Evolutionary conservation across 345 rosid species (phyloP).

Genomic region (Salix udensis): DNA sequence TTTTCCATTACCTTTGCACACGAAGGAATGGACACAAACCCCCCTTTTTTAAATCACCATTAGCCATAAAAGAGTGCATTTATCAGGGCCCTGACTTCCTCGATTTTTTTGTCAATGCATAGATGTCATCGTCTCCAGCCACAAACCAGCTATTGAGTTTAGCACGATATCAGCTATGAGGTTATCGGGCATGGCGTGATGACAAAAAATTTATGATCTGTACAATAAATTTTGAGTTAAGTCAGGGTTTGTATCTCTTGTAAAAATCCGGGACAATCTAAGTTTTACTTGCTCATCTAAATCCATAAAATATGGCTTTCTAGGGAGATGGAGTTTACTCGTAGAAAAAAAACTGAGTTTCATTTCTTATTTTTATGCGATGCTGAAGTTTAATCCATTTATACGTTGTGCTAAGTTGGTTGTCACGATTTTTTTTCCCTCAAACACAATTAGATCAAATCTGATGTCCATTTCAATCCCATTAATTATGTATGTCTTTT

Average conservation of each 20-base stretch:
- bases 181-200: accelerated
- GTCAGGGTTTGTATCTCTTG: accelerated
- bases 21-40: neutral
- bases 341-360: too few species aligned
- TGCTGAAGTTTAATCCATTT: neutral
- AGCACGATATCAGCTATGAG: too few species aligned
- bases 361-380: too few species aligned
- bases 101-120: neutral
- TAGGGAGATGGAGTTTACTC: too few species aligned
- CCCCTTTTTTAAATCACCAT: neutral
- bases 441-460: neutral
- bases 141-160: neutral
- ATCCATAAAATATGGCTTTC: too few species aligned
- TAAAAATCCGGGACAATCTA: too few species aligned
- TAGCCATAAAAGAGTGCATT: neutral
- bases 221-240: too few species aligned
- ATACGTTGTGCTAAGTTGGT: neutral
- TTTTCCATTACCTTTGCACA: neutral
- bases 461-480: neutral
- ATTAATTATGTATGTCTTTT: neutral
- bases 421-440: neutral
- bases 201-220: too few species aligned
- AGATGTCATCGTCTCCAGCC: neutral
- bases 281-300: too few species aligned
- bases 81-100: neutral